Percentiles rank a stretch among this genome's conserved stretches.
Conservation (phyloP, 1,284 basidiomycete genomes). For the Amylostereum areolatum region DNA sequence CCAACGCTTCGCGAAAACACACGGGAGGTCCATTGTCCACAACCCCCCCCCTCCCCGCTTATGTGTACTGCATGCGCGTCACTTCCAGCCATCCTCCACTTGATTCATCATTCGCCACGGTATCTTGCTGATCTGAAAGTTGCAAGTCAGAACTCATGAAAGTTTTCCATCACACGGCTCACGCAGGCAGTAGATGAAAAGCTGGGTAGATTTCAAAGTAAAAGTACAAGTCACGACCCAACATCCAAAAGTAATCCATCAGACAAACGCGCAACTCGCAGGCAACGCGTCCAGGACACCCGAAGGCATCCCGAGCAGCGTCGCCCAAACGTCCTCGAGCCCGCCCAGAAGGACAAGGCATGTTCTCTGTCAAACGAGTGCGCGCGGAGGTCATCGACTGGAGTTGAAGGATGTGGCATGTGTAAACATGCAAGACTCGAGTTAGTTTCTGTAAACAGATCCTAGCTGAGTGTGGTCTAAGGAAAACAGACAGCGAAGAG, state of each 20-base stretch:
- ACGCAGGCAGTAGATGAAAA: too few relatives aligned
- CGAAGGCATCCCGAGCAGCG: constrained; percentile 27
- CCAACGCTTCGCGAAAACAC: too few relatives aligned
- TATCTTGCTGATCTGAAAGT: too few relatives aligned
- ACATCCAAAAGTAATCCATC: constrained; percentile 48
- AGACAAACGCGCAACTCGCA: constrained; percentile 71
- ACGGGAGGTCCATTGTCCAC: too few relatives aligned
- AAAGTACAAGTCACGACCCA: background rate
- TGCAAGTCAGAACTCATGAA: too few relatives aligned
- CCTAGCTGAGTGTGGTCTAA: constrained; percentile 84
- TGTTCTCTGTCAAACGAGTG: constrained; percentile 78
- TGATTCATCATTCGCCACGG: too few relatives aligned
- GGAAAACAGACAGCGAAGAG: constrained; percentile 25
- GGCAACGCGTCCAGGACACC: constrained; percentile 31
- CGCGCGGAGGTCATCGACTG: constrained; percentile 71
- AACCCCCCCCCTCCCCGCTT: too few relatives aligned
- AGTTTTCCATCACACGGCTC: too few relatives aligned
- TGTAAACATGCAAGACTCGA: constrained; percentile 84
- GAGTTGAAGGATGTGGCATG: constrained; percentile 77
- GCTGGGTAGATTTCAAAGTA: too few relatives aligned
- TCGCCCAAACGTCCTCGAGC: constrained; percentile 74
- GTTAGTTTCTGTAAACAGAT: constrained; percentile 89
- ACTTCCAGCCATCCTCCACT: too few relatives aligned
- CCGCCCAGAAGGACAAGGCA: constrained; percentile 30
- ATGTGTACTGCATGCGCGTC: too few relatives aligned